Evolutionary conservation across 225 moss, liverwort and hornwort genomes (phyloP).

Genomic region (Bryoerythrophyllum caledonicum): DNA sequence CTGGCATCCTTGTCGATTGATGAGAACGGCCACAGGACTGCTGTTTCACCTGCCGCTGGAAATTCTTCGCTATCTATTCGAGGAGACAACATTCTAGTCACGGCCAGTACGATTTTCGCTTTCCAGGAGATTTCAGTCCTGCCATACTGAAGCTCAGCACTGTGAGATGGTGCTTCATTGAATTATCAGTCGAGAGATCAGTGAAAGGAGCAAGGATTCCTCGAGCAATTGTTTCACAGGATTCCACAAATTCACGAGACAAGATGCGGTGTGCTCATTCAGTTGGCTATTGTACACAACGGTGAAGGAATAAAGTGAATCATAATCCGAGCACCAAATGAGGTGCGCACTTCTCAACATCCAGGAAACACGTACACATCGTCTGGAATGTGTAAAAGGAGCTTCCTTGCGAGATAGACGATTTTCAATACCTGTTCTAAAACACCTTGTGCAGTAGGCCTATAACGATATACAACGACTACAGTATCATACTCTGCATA

Average conservation of each 20-base stretch:
- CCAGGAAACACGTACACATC: not conserved
- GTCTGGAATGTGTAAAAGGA: constrained; percentile 3
- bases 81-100: not conserved
- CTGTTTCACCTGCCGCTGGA: too few species aligned
- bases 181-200: not conserved
- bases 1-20: not conserved
- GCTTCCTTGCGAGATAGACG: not conserved
- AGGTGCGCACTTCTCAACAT: not conserved
- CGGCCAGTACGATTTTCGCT: not conserved
- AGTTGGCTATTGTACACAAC: not conserved
- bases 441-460: not conserved
- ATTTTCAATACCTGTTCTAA: constrained; percentile 5
- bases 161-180: not conserved
- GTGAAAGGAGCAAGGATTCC: not conserved
- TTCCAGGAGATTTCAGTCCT: too few species aligned
- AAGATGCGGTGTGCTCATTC: not conserved
- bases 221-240: not conserved
- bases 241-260: not conserved
- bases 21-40: not conserved
- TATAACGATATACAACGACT: not conserved
- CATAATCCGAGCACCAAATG: constrained; percentile 18
- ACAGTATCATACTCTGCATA: not conserved
- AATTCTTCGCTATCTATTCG: not conserved
- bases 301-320: not conserved
- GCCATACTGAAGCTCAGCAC: not conserved